phyloP scores from a whole-genome alignment of 805 yeast genomes.

The Ogataea populi-albae region DNA sequence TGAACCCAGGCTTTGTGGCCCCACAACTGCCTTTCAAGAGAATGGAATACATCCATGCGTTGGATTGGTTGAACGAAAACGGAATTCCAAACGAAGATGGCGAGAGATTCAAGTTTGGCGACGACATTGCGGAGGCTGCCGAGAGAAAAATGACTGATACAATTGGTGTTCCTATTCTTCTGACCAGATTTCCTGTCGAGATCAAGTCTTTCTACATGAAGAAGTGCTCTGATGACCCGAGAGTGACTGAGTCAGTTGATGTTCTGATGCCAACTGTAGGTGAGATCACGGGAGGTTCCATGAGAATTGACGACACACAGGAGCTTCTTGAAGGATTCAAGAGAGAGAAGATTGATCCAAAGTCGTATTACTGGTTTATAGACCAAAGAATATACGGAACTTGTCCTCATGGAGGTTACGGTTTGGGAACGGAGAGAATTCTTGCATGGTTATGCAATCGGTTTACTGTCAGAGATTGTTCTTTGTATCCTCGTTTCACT shows the following conservation, averaged over 20 bases:
- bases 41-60: conserved; percentile 85
- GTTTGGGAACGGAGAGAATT: conserved; percentile 96
- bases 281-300: conserved; percentile 98
- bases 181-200: conserved; percentile 93
- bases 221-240: conserved; percentile 81
- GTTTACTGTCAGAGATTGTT: conserved; percentile 97
- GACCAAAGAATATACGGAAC: conserved; percentile 97
- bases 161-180: conserved; percentile 86
- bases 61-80: conserved; percentile 95
- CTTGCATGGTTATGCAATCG: conserved; percentile 98
- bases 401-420: conserved; percentile 99
- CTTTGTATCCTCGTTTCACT: conserved; percentile 94
- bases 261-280: conserved; percentile 99
- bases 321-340: conserved; percentile 88
- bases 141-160: conserved; percentile 98
- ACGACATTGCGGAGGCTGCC: conserved; percentile 99
- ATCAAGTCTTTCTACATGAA: conserved; percentile 98
- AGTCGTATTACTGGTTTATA: conserved; percentile 90
- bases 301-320: conserved; percentile 84
- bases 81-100: conserved; percentile 94
- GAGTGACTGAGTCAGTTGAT: conserved; percentile 98
- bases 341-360: conserved; percentile 84
- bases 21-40: conserved; percentile 88
- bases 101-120: conserved; percentile 90
- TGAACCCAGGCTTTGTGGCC: conserved; percentile 86